These are phyloP conservation scores for Cystobasidium tubakii DNA, from an alignment of 768 basidiomycete species.

Conservation along the genomic window DNA sequence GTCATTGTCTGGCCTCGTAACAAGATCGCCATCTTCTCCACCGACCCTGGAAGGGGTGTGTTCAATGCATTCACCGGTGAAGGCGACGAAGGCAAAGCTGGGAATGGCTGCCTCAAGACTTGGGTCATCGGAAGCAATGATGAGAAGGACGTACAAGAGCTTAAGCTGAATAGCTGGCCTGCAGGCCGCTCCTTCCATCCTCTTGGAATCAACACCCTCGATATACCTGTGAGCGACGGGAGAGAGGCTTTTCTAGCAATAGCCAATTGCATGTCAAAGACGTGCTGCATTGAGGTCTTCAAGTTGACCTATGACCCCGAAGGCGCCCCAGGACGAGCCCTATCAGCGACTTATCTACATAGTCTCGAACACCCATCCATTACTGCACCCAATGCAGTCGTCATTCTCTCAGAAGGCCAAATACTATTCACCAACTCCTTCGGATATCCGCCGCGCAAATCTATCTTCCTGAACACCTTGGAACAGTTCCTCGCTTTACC, in stretches of 20 bases:
- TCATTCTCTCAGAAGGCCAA: neutral
- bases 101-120: slow-evolving; percentile 12
- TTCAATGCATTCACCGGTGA: slow-evolving; percentile 28
- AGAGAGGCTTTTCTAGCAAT: slow-evolving; percentile 6
- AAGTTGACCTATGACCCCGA: neutral
- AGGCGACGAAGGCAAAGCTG: slow-evolving; percentile 4
- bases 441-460: slow-evolving; percentile 5
- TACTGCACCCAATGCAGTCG: slow-evolving; percentile 27
- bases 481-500: slow-evolving; percentile 22
- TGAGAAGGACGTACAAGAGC: neutral
- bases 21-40: slow-evolving; percentile 24
- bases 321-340: neutral
- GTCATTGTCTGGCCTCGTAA: neutral
- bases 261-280: slow-evolving; percentile 9
- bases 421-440: slow-evolving; percentile 29
- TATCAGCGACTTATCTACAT: neutral
- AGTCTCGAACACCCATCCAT: slow-evolving; percentile 19
- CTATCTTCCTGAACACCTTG: neutral
- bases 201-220: slow-evolving; percentile 16
- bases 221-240: neutral
- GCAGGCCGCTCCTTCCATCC: slow-evolving; percentile 20
- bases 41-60: neutral
- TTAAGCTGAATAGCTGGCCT: slow-evolving; percentile 1
- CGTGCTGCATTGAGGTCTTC: slow-evolving; percentile 11
- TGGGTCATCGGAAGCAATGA: neutral